Percentiles rank a stretch among this genome's conserved stretches.
Evolutionary conservation across 2,329 filamentous ascomycete genomes (phyloP).

Genomic region (Metarhizium humberi): DNA sequence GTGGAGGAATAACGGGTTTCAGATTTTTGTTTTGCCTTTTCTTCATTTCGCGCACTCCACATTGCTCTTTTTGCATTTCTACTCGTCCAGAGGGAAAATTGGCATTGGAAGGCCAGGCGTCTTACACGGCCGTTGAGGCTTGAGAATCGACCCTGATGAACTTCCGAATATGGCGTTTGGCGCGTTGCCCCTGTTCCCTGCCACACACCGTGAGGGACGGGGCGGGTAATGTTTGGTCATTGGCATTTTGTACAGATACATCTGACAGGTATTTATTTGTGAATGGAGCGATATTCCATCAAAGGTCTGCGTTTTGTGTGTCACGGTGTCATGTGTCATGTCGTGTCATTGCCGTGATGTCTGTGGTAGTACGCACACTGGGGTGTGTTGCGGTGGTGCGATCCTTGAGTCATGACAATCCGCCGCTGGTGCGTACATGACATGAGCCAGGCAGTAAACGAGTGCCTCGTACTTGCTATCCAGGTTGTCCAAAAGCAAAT

Average conservation of each 20-base stretch:
- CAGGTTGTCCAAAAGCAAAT: no score
- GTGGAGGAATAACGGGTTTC: not conserved
- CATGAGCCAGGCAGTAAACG: no score
- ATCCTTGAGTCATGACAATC: no score
- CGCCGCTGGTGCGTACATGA: no score
- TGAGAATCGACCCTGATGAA: not conserved
- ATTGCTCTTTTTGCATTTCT: not conserved
- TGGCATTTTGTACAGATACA: constrained; percentile 4
- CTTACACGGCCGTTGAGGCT: not conserved
- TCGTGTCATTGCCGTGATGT: no score
- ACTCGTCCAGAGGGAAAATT: not conserved
- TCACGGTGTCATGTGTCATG: not conserved
- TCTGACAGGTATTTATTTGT: not conserved
- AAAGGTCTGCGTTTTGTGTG: not conserved
- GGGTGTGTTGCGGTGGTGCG: no score
- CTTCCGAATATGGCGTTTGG: constrained; percentile 1
- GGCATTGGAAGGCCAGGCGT: not conserved
- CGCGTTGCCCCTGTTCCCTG: not conserved
- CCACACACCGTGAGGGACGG: not conserved
- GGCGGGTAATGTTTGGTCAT: not conserved
- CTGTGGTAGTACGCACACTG: no score
- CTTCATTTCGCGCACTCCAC: not conserved
- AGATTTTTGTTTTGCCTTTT: not conserved
- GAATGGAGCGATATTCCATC: not conserved
- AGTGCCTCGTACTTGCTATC: no score